Base-by-base conservation (phyloP, 31 red algal species). In the Asparagopsis taxiformis region DNA sequence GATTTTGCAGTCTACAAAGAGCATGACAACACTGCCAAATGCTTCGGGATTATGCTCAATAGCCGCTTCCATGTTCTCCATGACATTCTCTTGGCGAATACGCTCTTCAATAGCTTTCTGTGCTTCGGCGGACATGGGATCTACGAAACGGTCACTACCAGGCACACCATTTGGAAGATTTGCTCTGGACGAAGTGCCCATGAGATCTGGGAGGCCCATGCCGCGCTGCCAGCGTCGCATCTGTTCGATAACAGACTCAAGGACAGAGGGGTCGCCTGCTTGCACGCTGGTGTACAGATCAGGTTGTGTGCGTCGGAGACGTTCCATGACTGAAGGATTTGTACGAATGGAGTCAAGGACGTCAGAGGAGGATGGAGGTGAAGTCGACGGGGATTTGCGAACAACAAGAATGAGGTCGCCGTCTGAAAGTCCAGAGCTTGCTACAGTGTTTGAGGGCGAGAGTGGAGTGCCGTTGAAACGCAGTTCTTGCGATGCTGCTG, bases 41-140 rank as follows among this genome's bases (percentile, higher is more conserved):
- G 75, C 31, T 53, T 97, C 94, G 21, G 89, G 88, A 31, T 93
- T 93, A 59, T 85, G 62, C 58, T 97, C 94, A 29, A 89, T 65
- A 6, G 94, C 94, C 2, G 83, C 84, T 50, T 81, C 83, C 62
- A 97, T 65, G 39, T 97, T 97, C 49, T 69, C 53, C 67, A 64
- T 59, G 26, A 97, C 72, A 57, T 97, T 92, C 60, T 79, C 48
- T 33, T 78, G 74, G 20, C 83, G 79, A 70, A 82, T 82, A 34
- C 78, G 49, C 32, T 82, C 78, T 65, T 82, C 78, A 51, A 82
- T 82, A 15, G 65, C 55, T 26, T 62, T 59, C 34, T 82, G 78
- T 24, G 66, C 63, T 28, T 72, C 65, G 1, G 55, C 65, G 25
- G 78, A 82, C 78, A 82, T 82, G 26, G 78, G 78, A 71, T 82